Percentiles rank a stretch among this genome's conserved stretches.
These are phyloP conservation scores for Tephrocybe sp. DNA, from an alignment of 768 basidiomycete genomes.

Conservation along the genomic window DNA sequence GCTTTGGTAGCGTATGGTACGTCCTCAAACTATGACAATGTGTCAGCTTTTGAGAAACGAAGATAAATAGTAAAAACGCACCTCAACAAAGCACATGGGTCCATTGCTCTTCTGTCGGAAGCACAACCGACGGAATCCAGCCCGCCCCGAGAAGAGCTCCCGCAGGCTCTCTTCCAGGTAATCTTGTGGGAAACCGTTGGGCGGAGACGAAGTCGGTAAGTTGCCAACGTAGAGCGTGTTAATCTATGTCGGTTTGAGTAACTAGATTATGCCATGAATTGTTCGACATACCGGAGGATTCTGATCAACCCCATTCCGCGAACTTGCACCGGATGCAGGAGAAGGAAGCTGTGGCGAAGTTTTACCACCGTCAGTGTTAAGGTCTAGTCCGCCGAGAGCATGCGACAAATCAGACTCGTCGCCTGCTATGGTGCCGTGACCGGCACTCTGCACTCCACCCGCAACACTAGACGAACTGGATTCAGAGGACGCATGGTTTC, in stretches of 20 bases:
- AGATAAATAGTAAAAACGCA: conserved; percentile 26
- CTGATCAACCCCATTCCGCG: conserved; percentile 66
- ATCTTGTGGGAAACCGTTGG: conserved; percentile 69
- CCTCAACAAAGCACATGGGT: conserved; percentile 99
- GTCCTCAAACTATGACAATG: conserved; percentile 74
- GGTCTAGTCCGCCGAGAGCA: conserved; percentile 45
- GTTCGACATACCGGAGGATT: conserved; percentile 76
- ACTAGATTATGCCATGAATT: not conserved
- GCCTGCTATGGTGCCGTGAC: conserved; percentile 14
- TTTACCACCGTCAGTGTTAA: conserved; percentile 51
- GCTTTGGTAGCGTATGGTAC: conserved; percentile 81
- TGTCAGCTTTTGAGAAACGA: conserved; percentile 7
- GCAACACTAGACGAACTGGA: conserved; percentile 31
- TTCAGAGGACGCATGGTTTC: conserved; percentile 20
- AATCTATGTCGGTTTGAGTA: conserved; percentile 47
- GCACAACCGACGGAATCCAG: conserved; percentile 88
- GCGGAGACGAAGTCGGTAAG: conserved; percentile 76
- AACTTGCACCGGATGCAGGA: conserved; percentile 64
- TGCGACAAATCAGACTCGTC: conserved; percentile 32
- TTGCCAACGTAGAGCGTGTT: conserved; percentile 99
- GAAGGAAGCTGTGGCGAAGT: conserved; percentile 77
- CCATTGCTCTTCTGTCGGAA: conserved; percentile 97
- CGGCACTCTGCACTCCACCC: conserved; percentile 21
- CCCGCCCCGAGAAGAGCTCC: conserved; percentile 72
- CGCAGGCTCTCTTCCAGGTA: conserved; percentile 86